phyloP scores from a whole-genome alignment of 1,284 basidiomycete species.

The Polyporus tsugae region DNA sequence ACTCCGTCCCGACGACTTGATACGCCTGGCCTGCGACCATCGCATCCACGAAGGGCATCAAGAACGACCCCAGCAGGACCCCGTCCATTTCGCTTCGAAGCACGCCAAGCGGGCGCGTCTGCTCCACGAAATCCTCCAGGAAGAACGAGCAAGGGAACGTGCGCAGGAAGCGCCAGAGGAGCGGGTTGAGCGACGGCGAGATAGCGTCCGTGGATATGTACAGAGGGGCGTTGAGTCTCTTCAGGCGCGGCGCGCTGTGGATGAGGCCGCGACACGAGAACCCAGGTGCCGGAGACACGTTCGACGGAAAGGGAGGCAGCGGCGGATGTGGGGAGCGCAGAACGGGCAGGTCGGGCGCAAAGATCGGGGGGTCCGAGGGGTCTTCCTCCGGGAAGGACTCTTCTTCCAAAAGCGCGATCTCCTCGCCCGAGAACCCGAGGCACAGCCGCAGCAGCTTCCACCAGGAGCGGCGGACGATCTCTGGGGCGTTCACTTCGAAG shows the following conservation, averaged over 20 bases:
- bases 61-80: slow-evolving; percentile 54
- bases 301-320: slow-evolving; percentile 34
- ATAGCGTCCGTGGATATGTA: slow-evolving; percentile 77
- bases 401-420: slow-evolving; percentile 50
- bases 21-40: slow-evolving; percentile 67
- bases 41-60: slow-evolving; percentile 74
- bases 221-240: slow-evolving; percentile 64
- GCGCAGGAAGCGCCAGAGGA: slow-evolving; percentile 56
- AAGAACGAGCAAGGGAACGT: slow-evolving; percentile 80
- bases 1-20: slow-evolving; percentile 69
- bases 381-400: slow-evolving; percentile 31
- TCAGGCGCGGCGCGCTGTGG: slow-evolving; percentile 46
- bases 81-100: slow-evolving; percentile 63
- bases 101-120: slow-evolving; percentile 46
- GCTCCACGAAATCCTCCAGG: slow-evolving; percentile 60
- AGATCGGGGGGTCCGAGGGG: slow-evolving; percentile 26
- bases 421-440: slow-evolving; percentile 49
- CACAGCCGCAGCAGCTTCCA: slow-evolving; percentile 59
- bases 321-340: slow-evolving; percentile 37
- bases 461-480: slow-evolving; percentile 60
- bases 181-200: slow-evolving; percentile 52
- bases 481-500: slow-evolving; percentile 55
- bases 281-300: slow-evolving; percentile 26
- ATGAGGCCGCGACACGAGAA: slow-evolving; percentile 45
- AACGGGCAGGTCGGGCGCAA: slow-evolving; percentile 30